Percentiles rank a stretch among this genome's conserved stretches.
These are phyloP conservation scores for Torulaspora pretoriensis DNA, from an alignment of 1,139 yeast species.

Conservation along the genomic window DNA sequence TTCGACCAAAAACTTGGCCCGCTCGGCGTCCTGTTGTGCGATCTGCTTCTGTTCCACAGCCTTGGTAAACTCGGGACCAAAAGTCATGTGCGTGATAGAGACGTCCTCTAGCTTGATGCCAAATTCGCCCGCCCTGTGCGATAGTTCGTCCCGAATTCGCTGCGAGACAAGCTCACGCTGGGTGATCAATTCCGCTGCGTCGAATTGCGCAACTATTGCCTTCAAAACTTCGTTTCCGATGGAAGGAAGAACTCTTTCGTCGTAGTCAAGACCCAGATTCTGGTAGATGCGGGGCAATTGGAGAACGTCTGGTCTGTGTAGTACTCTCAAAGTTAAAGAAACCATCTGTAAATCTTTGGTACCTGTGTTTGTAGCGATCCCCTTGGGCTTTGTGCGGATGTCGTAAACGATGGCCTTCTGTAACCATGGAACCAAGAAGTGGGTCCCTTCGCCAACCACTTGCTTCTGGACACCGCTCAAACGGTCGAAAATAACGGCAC, in stretches of 20 bases:
- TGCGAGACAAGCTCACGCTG: conserved; percentile 95
- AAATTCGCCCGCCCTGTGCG: conserved; percentile 82
- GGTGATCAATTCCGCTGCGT: conserved; percentile 95
- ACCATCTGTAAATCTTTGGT: conserved; percentile 97
- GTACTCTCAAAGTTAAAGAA: conserved; percentile 83
- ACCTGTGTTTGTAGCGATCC: conserved; percentile 92
- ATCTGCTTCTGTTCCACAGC: conserved; percentile 99
- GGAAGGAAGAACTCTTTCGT: conserved; percentile 94
- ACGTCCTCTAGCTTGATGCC: conserved; percentile 92
- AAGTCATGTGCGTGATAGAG: conserved; percentile 95
- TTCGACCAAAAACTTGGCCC: conserved; percentile 91
- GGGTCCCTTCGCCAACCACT: conserved; percentile 96
- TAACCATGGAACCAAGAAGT: conserved; percentile 92
- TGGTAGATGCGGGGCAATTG: conserved; percentile 84
- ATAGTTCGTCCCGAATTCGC: conserved; percentile 81
- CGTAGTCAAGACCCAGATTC: conserved; percentile 88
- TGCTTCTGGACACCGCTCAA: conserved; percentile 78
- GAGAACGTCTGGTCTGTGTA: conserved; percentile 88
- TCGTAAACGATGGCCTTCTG: conserved; percentile 88
- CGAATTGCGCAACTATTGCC: conserved; percentile 95
- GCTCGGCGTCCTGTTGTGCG: conserved; percentile 98
- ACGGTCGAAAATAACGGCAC: conserved; percentile 95
- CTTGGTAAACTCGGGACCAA: conserved; percentile 94
- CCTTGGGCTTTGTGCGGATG: conserved; percentile 89
- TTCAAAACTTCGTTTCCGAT: conserved; percentile 95